A percentile compares a stretch with the other conserved stretches of the same genome.
Conservation (phyloP, 2,329 filamentous ascomycete species). For the Penicillium sp. region DNA sequence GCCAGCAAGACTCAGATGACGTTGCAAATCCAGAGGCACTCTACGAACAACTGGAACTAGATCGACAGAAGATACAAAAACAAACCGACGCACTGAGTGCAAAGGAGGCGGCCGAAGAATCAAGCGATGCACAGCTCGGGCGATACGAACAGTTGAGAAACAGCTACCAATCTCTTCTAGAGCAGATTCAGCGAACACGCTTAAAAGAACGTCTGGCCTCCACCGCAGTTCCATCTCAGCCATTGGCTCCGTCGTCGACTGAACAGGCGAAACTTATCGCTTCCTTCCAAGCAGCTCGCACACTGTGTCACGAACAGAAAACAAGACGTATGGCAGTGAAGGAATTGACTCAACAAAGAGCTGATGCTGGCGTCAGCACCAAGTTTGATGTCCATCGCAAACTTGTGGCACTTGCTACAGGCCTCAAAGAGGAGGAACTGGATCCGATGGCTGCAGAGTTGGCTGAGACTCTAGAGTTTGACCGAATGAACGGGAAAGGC, state of each 20-base stretch:
- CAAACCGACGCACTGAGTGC: slow-evolving; percentile 42
- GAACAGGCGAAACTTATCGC: slow-evolving; percentile 37
- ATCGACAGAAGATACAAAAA: slow-evolving; percentile 49
- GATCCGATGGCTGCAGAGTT: slow-evolving; percentile 54
- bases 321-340: slow-evolving; percentile 41
- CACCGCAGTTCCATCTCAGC: slow-evolving; percentile 21
- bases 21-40: slow-evolving; percentile 48
- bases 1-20: slow-evolving; percentile 56
- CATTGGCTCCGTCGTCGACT: slow-evolving; percentile 23
- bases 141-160: slow-evolving; percentile 44
- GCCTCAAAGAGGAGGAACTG: slow-evolving; percentile 52
- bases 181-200: slow-evolving; percentile 47
- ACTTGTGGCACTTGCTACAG: slow-evolving; percentile 52
- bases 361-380: slow-evolving; percentile 51
- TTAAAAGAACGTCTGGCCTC: slow-evolving; percentile 39
- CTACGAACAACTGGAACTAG: slow-evolving; percentile 48
- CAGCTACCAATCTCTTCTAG: slow-evolving; percentile 49
- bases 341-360: slow-evolving; percentile 50
- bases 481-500: slow-evolving; percentile 45
- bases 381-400: slow-evolving; percentile 54
- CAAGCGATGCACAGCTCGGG: slow-evolving; percentile 41
- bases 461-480: slow-evolving; percentile 51
- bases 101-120: slow-evolving; percentile 43
- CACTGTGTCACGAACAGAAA: slow-evolving; percentile 41
- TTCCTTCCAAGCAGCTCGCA: slow-evolving; percentile 37